A percentile compares a stretch with the other conserved stretches of the same genome.
Evolutionary conservation across 441 rosid species (phyloP).

Genomic region (Corymbia citriodora): DNA sequence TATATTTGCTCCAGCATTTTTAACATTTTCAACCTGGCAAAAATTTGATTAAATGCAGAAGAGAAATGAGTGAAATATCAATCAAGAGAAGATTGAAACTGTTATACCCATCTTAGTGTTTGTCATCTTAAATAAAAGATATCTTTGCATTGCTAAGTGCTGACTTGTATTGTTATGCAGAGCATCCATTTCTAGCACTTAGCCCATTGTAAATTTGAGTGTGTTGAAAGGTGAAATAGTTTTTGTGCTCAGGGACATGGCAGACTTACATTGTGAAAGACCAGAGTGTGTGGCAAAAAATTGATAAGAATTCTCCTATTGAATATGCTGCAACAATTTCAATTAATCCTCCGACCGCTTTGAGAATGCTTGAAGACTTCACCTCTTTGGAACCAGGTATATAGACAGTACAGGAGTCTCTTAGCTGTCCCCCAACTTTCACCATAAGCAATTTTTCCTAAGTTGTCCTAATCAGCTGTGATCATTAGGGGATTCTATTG

Average conservation of each 20-base stretch:
- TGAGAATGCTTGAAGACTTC: constrained; percentile 93
- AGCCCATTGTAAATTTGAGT: background rate
- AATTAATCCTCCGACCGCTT: constrained; percentile 87
- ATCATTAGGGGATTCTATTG: constrained; percentile 65
- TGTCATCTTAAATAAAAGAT: background rate
- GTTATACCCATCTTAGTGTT: background rate
- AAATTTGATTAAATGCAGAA: background rate
- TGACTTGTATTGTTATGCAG: background rate
- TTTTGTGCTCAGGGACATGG: constrained; percentile 61
- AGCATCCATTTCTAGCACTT: background rate
- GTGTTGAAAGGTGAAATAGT: background rate
- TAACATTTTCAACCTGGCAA: background rate
- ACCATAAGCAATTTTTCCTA: background rate
- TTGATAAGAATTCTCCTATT: constrained; percentile 55
- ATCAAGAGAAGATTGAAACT: background rate
- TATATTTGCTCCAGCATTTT: background rate
- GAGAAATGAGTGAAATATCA: background rate
- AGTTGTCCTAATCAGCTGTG: constrained; percentile 10
- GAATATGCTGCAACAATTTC: constrained; percentile 93
- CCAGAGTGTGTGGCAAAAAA: constrained; percentile 77
- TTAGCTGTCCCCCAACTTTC: background rate
- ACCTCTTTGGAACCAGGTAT: constrained; percentile 55
- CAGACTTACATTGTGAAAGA: constrained; percentile 82
- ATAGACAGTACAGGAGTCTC: background rate
- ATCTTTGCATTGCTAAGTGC: background rate